phyloP scores from a whole-genome alignment of 176 grass and related monocot species.

The Carex pumila region DNA sequence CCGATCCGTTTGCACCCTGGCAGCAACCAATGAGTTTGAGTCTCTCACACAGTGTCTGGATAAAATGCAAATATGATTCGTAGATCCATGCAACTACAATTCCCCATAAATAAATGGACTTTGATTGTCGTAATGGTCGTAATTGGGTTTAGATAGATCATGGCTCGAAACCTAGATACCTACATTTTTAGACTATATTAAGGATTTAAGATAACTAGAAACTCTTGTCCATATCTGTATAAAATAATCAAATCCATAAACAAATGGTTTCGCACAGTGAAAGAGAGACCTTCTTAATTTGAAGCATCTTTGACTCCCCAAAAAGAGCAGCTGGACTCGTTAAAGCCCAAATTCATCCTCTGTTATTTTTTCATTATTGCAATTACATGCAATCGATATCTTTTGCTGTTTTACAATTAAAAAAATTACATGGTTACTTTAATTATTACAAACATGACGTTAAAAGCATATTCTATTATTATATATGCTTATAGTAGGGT shows the following conservation, averaged over 20 bases:
- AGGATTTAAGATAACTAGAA: conserved; percentile 14
- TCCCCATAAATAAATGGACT: neutral
- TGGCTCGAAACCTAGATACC: conserved; percentile 19
- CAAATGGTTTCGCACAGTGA: neutral
- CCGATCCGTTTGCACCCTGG: too few relatives aligned
- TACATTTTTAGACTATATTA: neutral
- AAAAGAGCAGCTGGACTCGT: conserved; percentile 14
- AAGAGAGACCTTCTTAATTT: neutral
- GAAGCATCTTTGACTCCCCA: conserved; percentile 31
- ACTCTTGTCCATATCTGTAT: conserved; percentile 1
- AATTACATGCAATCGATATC: neutral
- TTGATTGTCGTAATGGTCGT: neutral
- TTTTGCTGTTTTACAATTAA: neutral
- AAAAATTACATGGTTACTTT: neutral
- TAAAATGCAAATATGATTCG: neutral
- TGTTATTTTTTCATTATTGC: neutral
- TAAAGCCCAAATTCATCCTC: neutral
- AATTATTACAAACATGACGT: neutral
- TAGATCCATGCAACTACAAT: conserved; percentile 1
- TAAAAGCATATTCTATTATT: neutral
- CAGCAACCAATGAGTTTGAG: neutral
- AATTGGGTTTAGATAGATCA: conserved; percentile 13
- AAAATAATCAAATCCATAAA: neutral
- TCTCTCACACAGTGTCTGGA: neutral
- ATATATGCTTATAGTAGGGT: too few relatives aligned